Conservation (phyloP, 78 protist species). For the Tieghemostelium lacteum region DNA sequence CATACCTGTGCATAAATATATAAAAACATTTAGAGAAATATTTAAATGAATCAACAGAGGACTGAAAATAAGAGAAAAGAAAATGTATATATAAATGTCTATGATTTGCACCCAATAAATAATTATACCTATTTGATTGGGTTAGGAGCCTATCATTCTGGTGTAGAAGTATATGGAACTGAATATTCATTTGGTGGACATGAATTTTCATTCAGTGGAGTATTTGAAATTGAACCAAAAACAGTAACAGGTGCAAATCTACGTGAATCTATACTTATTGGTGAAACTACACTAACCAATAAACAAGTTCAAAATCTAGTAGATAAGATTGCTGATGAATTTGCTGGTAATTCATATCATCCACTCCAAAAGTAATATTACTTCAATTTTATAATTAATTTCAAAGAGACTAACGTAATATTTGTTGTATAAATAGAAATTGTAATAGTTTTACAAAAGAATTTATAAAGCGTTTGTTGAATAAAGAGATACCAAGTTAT, state of each 20-base stretch:
- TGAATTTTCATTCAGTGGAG: conserved; percentile 37
- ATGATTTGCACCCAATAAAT: conserved; percentile 62
- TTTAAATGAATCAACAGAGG: too few species aligned
- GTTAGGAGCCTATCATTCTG: conserved; percentile 57
- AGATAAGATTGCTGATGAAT: conserved; percentile 36
- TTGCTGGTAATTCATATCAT: conserved; percentile 43
- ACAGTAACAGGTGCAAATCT: conserved; percentile 10
- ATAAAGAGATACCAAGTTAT: conserved; percentile 27
- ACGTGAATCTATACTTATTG: conserved; percentile 36
- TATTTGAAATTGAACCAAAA: conserved; percentile 50
- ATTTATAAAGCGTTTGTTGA: conserved; percentile 22
- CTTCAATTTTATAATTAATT: not conserved
- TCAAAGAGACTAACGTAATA: too few species aligned
- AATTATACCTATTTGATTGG: conserved; percentile 23
- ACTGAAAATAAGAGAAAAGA: not conserved
- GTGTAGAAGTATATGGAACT: conserved; percentile 37
- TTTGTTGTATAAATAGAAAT: conserved; percentile 7
- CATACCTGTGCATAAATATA: too few species aligned
- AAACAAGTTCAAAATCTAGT: conserved; percentile 20
- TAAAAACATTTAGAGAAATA: too few species aligned
- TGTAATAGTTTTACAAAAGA: conserved; percentile 59
- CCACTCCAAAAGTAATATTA: conserved; percentile 53
- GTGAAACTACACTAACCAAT: conserved; percentile 17
- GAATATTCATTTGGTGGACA: conserved; percentile 67
- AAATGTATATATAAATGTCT: conserved; percentile 46